Conservation (phyloP, 345 rosid genomes). For the Murraya koenigii region DNA sequence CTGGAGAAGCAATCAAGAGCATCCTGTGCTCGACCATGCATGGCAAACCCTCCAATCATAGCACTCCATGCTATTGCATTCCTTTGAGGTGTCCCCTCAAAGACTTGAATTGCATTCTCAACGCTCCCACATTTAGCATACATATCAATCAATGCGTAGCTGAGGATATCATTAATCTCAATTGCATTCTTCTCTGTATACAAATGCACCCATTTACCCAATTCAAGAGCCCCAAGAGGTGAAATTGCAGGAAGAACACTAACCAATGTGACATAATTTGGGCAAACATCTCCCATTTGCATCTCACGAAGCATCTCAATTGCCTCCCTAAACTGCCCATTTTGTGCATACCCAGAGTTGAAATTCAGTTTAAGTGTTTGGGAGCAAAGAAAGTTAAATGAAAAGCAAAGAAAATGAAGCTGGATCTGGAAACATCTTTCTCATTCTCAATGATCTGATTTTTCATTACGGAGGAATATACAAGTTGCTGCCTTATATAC, state of each 20-base stretch:
- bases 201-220: slow-evolving; percentile 73
- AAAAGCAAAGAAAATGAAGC: no score
- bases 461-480: no score
- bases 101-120: slow-evolving; percentile 59
- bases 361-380: no score
- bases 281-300: slow-evolving; percentile 44
- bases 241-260: slow-evolving; percentile 69
- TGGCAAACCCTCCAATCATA: slow-evolving; percentile 60
- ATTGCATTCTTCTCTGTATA: slow-evolving; percentile 45
- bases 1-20: slow-evolving; percentile 46
- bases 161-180: slow-evolving; percentile 55
- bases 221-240: slow-evolving; percentile 47
- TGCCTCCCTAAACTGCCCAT: slow-evolving; percentile 55
- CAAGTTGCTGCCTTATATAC: no score
- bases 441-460: no score
- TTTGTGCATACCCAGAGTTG: slow-evolving; percentile 65
- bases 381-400: no score
- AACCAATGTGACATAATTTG: slow-evolving; percentile 62
- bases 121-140: slow-evolving; percentile 69
- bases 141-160: slow-evolving; percentile 76
- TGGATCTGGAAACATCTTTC: no score
- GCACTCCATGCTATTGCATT: slow-evolving; percentile 65
- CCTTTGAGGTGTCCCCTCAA: slow-evolving; percentile 41
- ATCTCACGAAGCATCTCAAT: slow-evolving; percentile 51
- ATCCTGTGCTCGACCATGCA: slow-evolving; percentile 56